Evolutionary conservation across 352 stramenopile species (phyloP).

Genomic region (Globisporangium okanoganense): DNA sequence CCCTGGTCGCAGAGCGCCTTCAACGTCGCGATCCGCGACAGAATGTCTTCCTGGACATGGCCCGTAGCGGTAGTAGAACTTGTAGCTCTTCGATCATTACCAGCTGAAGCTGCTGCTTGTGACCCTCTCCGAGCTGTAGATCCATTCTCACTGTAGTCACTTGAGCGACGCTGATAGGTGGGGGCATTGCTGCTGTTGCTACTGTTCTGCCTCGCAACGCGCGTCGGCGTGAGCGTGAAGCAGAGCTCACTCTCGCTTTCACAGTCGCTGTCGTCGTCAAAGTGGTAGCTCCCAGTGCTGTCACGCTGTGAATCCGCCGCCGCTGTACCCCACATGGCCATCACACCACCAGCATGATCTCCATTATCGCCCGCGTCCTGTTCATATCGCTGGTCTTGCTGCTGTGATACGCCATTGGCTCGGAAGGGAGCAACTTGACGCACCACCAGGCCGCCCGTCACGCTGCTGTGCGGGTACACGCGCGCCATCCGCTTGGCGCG

Average conservation of each 20-base stretch:
- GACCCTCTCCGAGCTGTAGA: neutral
- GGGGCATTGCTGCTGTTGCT: slow-evolving; percentile 5
- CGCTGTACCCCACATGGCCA: neutral
- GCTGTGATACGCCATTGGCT: neutral
- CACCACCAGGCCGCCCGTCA: neutral
- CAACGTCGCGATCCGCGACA: slow-evolving; percentile 70
- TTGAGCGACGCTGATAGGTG: neutral
- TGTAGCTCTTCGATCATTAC: neutral
- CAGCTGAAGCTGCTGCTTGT: neutral
- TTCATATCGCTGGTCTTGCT: neutral
- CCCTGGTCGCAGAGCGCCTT: slow-evolving; percentile 72
- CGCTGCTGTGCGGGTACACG: slow-evolving; percentile 21
- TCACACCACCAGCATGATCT: neutral
- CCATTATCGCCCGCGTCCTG: slow-evolving; percentile 2
- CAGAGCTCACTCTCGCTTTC: slow-evolving; percentile 9
- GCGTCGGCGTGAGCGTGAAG: neutral
- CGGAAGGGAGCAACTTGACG: neutral
- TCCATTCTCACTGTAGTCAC: neutral
- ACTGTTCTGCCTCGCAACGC: neutral
- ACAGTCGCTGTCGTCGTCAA: slow-evolving; percentile 4
- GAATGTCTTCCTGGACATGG: slow-evolving; percentile 44
- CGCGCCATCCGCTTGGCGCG: slow-evolving; percentile 31
- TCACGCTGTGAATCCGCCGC: neutral
- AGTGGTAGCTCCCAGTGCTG: neutral
- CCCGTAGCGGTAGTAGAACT: neutral